Conservation (phyloP, 805 yeast genomes). For the Candida ipomoeae region DNA sequence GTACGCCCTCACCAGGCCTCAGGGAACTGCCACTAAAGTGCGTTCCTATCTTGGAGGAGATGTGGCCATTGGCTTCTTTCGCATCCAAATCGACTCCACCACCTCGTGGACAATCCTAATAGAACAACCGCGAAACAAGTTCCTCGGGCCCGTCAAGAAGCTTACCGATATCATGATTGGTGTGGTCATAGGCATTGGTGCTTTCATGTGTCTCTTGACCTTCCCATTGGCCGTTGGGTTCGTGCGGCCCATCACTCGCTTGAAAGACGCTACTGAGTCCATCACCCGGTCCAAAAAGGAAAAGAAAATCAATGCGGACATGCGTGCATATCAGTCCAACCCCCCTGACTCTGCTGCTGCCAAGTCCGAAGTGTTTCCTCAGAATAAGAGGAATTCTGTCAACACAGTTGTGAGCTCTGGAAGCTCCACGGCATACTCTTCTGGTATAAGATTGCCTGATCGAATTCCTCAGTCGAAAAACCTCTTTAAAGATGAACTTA, state of each 20-base stretch:
- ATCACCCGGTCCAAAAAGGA: constrained; percentile 45
- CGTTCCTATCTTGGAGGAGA: constrained; percentile 18
- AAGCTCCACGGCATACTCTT: constrained; percentile 35
- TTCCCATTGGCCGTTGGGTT: constrained; percentile 82
- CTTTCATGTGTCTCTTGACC: constrained; percentile 67
- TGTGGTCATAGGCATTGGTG: constrained; percentile 75
- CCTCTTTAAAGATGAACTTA: constrained; percentile 74
- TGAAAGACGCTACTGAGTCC: constrained; percentile 79
- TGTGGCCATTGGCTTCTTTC: constrained; percentile 35
- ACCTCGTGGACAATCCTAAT: constrained; percentile 69
- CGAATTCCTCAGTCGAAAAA: constrained; percentile 36
- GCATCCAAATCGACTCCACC: constrained; percentile 28
- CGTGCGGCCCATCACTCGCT: constrained; percentile 72
- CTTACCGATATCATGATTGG: constrained; percentile 70
- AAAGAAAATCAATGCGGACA: constrained; percentile 4
- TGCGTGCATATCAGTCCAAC: not conserved
- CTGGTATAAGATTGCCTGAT: constrained; percentile 38
- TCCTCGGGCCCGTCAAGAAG: constrained; percentile 58
- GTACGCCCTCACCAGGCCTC: constrained; percentile 23
- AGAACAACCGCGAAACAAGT: constrained; percentile 55
- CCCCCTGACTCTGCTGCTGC: not conserved
- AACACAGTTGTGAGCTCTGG: constrained; percentile 26
- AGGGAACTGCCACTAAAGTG: constrained; percentile 31
- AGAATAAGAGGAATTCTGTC: constrained; percentile 20
- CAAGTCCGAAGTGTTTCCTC: not conserved